phyloP scores from a whole-genome alignment of 1,284 basidiomycete species.

The Wolfiporia cocos region DNA sequence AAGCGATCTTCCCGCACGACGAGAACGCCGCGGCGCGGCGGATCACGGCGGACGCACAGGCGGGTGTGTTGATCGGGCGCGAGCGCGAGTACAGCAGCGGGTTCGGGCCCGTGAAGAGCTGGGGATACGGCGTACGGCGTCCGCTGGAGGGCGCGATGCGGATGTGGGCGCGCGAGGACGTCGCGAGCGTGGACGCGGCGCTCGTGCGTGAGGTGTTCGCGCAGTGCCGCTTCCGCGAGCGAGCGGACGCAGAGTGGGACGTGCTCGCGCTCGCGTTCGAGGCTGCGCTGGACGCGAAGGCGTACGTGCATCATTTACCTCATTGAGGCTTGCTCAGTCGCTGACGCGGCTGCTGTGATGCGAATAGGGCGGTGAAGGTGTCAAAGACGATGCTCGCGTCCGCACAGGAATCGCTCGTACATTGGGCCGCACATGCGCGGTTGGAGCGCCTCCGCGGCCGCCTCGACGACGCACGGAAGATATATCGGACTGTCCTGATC shows the following conservation, averaged over 20 bases:
- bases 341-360: not conserved
- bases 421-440: conserved; percentile 81
- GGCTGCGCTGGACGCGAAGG: conserved; percentile 51
- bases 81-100: conserved; percentile 53
- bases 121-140: conserved; percentile 46
- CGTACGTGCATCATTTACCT: conserved; percentile 1
- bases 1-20: conserved; percentile 46
- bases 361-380: conserved; percentile 59
- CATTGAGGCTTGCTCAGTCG: too few species aligned
- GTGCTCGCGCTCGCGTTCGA: conserved; percentile 62
- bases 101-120: conserved; percentile 64
- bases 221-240: conserved; percentile 41
- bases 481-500: conserved; percentile 65
- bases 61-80: conserved; percentile 59
- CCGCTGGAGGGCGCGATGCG: conserved; percentile 46
- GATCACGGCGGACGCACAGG: conserved; percentile 48
- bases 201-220: conserved; percentile 52
- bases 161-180: conserved; percentile 46
- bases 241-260: conserved; percentile 67
- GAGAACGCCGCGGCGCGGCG: conserved; percentile 11
- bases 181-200: conserved; percentile 38
- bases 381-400: conserved; percentile 67
- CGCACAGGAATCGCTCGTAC: conserved; percentile 58
- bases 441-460: conserved; percentile 73
- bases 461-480: conserved; percentile 70